Base-by-base conservation (phyloP, 768 basidiomycete species). In the Tricholomella constricta region DNA sequence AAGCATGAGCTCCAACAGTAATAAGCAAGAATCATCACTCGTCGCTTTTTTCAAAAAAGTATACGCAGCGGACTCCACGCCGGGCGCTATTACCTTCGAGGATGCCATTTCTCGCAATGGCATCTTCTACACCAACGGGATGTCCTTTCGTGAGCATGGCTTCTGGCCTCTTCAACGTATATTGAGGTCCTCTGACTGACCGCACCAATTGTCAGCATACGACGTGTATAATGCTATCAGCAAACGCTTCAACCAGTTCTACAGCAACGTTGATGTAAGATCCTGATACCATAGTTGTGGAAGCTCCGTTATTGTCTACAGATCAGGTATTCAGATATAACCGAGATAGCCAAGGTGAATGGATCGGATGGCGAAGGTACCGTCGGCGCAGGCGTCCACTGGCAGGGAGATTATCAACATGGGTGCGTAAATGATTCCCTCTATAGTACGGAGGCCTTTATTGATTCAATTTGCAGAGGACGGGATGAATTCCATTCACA, bases 401-500 rank as follows among this genome's bases (percentile, higher is more conserved):
- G 50, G 50, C 23, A 34, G 32, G 50, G 50, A 3, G 50, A 51
- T 22, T 51, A 51, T 35, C 44, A 26, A 22, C 17, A 51, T 11
- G 50, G 50, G 50, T 51, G 25, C 7, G 19, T n/a, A 41, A 45
- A 37, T 25, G 23, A 4, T 20, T 34, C 15, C 20, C 32, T 40
- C 40, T n/a, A n/a, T n/a, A n/a, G n/a, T n/a, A n/a, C n/a, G n/a
- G n/a, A n/a, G n/a, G n/a, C n/a, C n/a, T n/a, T n/a, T n/a, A n/a
- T n/a, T n/a, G n/a, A n/a, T n/a, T n/a, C n/a, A n/a, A n/a, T n/a
- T n/a, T n/a, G 11, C n/a, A 51, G 50, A 4, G 50, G 50, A 17
- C 41, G 42, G n/a, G 50, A 51, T 22, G 50, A 51, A 19, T 51
- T 51, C 34, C 41, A 26, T 36, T 51, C 50, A 14, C 50, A 51